Percentiles rank a stretch among this genome's conserved stretches.
phyloP scores from a whole-genome alignment of 768 basidiomycete species.

The Mycena epipterygia region DNA sequence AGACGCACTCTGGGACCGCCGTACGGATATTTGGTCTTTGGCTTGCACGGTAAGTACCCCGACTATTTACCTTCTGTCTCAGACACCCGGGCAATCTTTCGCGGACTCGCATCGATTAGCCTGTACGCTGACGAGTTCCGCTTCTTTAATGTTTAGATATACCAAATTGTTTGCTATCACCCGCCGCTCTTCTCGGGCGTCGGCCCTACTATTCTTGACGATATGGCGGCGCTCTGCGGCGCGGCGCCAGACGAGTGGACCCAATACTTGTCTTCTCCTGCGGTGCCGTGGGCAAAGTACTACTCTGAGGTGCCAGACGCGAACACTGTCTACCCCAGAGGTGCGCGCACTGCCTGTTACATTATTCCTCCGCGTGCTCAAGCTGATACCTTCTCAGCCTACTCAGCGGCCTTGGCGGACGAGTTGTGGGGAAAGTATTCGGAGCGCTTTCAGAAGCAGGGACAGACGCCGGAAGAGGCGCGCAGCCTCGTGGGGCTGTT shows the following conservation, averaged over 20 bases:
- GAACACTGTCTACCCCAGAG: too few species aligned
- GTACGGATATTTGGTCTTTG: slow-evolving; percentile 1
- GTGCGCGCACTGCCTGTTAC: too few species aligned
- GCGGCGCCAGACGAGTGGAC: neutral
- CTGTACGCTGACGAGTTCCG: neutral
- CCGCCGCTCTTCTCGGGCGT: neutral
- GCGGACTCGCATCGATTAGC: neutral
- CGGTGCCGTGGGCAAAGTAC: too few species aligned
- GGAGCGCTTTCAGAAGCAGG: too few species aligned
- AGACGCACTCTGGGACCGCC: neutral
- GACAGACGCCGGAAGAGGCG: too few species aligned
- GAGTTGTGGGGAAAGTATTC: too few species aligned
- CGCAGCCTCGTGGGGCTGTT: too few species aligned
- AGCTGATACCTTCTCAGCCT: too few species aligned
- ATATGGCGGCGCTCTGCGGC: neutral
- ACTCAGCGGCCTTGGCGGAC: too few species aligned
- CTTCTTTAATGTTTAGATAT: neutral
- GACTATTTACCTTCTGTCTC: neutral
- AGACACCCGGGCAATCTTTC: too few species aligned
- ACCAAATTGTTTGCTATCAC: neutral
- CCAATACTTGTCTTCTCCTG: neutral
- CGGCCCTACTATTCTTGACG: neutral
- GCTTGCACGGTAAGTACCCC: neutral
- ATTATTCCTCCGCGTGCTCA: too few species aligned
- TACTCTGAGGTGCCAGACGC: too few species aligned